Evolutionary conservation across 2,329 filamentous ascomycete genomes (phyloP), one percentile per base, ranked within the genome.

Genomic region (Colletotrichum limetticola): DNA sequence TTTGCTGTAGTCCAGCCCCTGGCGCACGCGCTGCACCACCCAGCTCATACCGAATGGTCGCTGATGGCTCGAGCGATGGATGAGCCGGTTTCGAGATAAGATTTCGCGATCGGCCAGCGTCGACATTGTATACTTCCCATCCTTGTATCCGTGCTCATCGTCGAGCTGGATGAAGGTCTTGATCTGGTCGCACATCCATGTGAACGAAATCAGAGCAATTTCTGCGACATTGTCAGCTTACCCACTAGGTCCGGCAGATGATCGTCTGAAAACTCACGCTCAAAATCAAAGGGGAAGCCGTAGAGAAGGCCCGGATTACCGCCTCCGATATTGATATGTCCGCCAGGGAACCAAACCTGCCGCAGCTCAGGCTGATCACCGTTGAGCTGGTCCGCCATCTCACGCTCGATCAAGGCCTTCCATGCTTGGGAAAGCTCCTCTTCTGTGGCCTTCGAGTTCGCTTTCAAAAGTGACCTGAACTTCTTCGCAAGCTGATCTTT

Each of bases 171-270:
- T 8, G 5, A 42, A 49, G 0, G 3, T 16, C 8, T 22, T 35
- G 35, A 67, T 57, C 19, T 67, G 58, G 6, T 63, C 74, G 32
- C 66, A 75, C 72, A 75, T 75, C 74, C 72, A 75, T 2, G 74
- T 52, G 35, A 74, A 75, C 2, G 72, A 72, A 24, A 74, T 72
- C 24, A 72, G 63, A 6, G 72, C 65, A 26, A 75, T 56, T 56
- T 75, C 72, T 74, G 4, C 6, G n/a, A 22, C 19, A 19, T 4
- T 8, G 37, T 24, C 12, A 49, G 57, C 53, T 11, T 57, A n/a
- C 22, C 11, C 6, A 32, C 30, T 32, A 32, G 30, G 30, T 11
- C 30, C 30, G 30, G 30, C 9, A 32, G 30, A 32, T 32, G 30
- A 32, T 11, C 9, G 7, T 11, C 8, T 32, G 30, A 32, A 11